Evolutionary conservation across 2,329 filamentous ascomycete genomes (phyloP), one percentile per base, ranked within the genome.

Genomic region (Xylariales sp.): DNA sequence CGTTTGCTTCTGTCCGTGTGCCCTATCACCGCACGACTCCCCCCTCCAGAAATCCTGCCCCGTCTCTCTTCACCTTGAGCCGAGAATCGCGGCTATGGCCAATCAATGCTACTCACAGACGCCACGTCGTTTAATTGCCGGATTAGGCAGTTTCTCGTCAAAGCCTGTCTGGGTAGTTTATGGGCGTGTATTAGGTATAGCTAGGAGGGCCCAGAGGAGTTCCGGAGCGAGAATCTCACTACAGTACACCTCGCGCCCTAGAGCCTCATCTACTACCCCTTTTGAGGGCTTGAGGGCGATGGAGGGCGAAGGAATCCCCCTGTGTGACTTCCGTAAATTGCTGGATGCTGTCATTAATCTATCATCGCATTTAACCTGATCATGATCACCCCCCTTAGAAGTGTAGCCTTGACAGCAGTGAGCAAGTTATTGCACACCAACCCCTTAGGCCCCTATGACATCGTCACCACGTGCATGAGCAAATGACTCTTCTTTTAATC

Each of bases 101-200:
- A 59, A 63, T 58, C 57, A 54, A 9, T 1, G 16, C n/a, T n/a
- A 50, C 8, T 18, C 14, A n/a, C 34, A 43, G 23, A 56, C 61
- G 39, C 58, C 45, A 61, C 60, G 58, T 28, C 36, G 28, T 32
- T 12, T 18, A 58, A 53, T 71, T 74, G 54, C 72, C 73, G 14
- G 52, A 72, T 72, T 62, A 61, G 72, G 73, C 36, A 71, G 69
- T 72, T 72, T 67, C 64, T 66, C 43, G 16, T 56, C 12, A 30
- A 28, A 30, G 23, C 23, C 32, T 32, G n/a, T 28, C 52, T 41
- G 14, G 39, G 39, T 41, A 41, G 39, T 41, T 41, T 8, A 39
- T 8, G 36, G 8, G 5, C 10, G 10, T 14, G 14, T 41, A 12
- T 14, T 12, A 23, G 23, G 23, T 41, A 41, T 41, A 41, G 12